These are phyloP conservation scores for Bacidia gigantensis DNA, from an alignment of 495 filamentous ascomycete species.

Conservation along the genomic window DNA sequence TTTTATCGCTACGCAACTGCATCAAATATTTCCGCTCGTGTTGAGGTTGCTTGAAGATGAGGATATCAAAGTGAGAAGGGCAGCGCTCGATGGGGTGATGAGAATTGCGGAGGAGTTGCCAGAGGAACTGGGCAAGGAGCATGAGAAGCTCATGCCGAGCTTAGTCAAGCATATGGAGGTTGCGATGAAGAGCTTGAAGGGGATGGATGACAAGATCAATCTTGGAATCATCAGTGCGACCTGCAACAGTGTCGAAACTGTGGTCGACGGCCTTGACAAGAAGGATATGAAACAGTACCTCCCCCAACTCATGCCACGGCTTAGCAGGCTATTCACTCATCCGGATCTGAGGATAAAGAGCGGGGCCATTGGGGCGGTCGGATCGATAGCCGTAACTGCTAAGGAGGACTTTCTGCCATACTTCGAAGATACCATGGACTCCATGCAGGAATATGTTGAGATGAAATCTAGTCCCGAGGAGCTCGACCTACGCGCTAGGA, in stretches of 20 bases:
- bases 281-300: slow-evolving; percentile 72
- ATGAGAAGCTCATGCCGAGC: slow-evolving; percentile 66
- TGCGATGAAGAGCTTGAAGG: slow-evolving; percentile 52
- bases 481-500: slow-evolving; percentile 74
- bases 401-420: slow-evolving; percentile 76
- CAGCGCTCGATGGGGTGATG: slow-evolving; percentile 72
- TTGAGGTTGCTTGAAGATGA: slow-evolving; percentile 72
- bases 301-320: slow-evolving; percentile 63
- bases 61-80: slow-evolving; percentile 68
- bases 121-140: slow-evolving; percentile 72
- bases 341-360: slow-evolving; percentile 82
- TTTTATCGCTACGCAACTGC: slow-evolving; percentile 82
- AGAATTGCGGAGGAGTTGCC: slow-evolving; percentile 85
- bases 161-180: slow-evolving; percentile 79
- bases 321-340: slow-evolving; percentile 67
- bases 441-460: slow-evolving; percentile 65
- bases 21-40: slow-evolving; percentile 72
- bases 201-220: slow-evolving; percentile 43
- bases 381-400: slow-evolving; percentile 73
- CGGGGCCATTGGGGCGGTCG: slow-evolving; percentile 75
- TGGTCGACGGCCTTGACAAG: slow-evolving; percentile 78
- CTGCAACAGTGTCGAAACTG: slow-evolving; percentile 80
- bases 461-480: slow-evolving; percentile 85
- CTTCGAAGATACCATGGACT: slow-evolving; percentile 77
- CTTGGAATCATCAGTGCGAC: slow-evolving; percentile 76